Evolutionary conservation across 2,329 filamentous ascomycete species (phyloP).

Genomic region (Parastagonospora nodorum): DNA sequence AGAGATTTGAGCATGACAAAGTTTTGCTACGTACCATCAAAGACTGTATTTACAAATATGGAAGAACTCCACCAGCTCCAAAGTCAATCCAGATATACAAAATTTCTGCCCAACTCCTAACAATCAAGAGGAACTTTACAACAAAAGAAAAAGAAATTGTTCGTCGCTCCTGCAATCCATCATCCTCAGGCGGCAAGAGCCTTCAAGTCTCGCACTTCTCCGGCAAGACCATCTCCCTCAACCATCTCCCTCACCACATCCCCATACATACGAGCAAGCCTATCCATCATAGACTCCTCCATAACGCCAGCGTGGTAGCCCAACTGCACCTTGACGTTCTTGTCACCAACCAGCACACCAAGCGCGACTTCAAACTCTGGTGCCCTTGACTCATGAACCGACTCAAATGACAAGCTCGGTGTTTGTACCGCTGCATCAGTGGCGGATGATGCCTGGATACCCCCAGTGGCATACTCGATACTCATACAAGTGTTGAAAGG

Average conservation of each 20-base stretch:
- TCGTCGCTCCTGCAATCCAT: neutral
- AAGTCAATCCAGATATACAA: neutral
- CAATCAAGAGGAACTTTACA: too few relatives aligned
- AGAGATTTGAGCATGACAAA: too few relatives aligned
- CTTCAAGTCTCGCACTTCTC: constrained; percentile 1
- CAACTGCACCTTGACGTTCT: constrained; percentile 14
- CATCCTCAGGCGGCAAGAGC: neutral
- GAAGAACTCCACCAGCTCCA: neutral
- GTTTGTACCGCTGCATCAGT: neutral
- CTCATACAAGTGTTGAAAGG: constrained; percentile 8
- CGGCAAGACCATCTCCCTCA: constrained; percentile 1
- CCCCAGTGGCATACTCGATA: constrained; percentile 11
- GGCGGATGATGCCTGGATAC: neutral
- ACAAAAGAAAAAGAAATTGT: neutral
- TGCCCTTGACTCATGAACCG: constrained; percentile 7
- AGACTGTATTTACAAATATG: neutral
- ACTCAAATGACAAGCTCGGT: constrained; percentile 9
- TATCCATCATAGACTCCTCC: constrained; percentile 13
- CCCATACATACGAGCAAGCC: constrained; percentile 16
- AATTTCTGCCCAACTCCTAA: neutral
- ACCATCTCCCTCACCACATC: constrained; percentile 15
- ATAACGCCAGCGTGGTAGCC: constrained; percentile 13
- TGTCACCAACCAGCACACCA: constrained; percentile 14
- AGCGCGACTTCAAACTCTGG: constrained; percentile 20
- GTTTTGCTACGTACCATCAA: neutral